Evolutionary conservation across 148 eudicot genomes (phyloP).

Genomic region (Silene latifolia): DNA sequence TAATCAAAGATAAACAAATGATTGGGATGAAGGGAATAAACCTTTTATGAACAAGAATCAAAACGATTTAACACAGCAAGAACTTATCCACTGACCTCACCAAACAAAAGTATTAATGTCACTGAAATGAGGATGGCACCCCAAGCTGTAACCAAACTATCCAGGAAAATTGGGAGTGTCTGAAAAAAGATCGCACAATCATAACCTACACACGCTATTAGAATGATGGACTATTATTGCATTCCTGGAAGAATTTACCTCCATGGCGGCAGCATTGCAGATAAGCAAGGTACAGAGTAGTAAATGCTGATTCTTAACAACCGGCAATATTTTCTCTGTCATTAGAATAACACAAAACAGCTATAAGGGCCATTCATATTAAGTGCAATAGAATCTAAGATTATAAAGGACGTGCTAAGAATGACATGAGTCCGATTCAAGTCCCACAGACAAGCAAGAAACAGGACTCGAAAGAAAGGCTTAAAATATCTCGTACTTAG

Average conservation of each 20-base stretch:
- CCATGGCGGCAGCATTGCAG: conserved; percentile 98
- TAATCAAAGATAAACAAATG: no score
- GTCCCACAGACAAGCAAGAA: background rate
- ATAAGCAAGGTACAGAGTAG: conserved; percentile 90
- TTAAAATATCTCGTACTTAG: no score
- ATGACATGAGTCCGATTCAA: background rate
- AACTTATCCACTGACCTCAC: conserved; percentile 53
- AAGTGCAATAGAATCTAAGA: background rate
- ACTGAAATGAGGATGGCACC: conserved; percentile 89
- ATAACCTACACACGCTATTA: background rate
- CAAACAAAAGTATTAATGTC: conserved; percentile 80
- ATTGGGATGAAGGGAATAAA: background rate
- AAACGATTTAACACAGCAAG: background rate
- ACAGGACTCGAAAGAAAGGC: no score
- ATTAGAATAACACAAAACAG: conserved; percentile 16
- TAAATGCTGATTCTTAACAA: conserved; percentile 84
- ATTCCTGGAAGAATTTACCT: conserved; percentile 41
- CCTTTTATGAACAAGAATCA: background rate
- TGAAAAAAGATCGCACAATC: conserved; percentile 27
- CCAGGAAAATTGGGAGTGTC: conserved; percentile 97
- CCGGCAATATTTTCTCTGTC: conserved; percentile 86
- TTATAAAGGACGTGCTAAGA: background rate
- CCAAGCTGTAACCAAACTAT: conserved; percentile 71
- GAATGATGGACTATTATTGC: background rate
- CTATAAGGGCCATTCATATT: conserved; percentile 7